Base-by-base conservation (phyloP, 2,329 filamentous ascomycete species). In the Fusarium phyllophilum region DNA sequence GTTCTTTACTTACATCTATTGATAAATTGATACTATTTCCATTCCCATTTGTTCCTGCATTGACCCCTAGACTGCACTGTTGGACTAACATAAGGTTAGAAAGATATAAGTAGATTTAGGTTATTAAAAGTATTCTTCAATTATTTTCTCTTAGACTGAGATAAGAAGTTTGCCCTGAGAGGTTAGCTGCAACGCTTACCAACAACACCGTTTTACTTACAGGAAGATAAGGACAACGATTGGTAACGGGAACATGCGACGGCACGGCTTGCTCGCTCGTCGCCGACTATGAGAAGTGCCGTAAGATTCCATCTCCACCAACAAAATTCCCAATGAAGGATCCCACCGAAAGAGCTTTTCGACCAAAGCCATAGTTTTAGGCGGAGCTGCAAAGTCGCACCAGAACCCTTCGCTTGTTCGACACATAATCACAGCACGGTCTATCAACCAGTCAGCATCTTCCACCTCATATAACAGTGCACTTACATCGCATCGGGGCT, bases 351-450 rank as follows among this genome's bases (percentile, higher is more conserved):
- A 12, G 14, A 61, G 33, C 6, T 44, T 42, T 5, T 38, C 39
- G 6, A 31, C n/a, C 46, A 58, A 31, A 13, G 18, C 36, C 22
- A 67, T 44, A 0, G 55, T 34, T 24, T 67, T 66, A 1, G 34
- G 3, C 2, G 68, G 60, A 17, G 46, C 54, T 8, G 66, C 46
- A 38, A 72, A 70, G 11, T 72, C 57, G 7, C 66, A 60, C 66
- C 66, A 70, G 17, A 70, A 70, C 1, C 68, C 61, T n/a, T 58
- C 66, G 18, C 65, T 57, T 0, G 67, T 62, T 8, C 51, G 66
- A 24, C 63, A 63, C 58, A 70, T 70, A 6, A 70, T 57, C 2
- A 22, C 22, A 7, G 17, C 41, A 4, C 59, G 57, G 13, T 62
- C 63, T 59, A 11, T 22, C 1, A 41, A 18, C 14, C 1, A 18